Base-by-base conservation (phyloP, 345 rosid species). In the Gossypium thurberi region DNA sequence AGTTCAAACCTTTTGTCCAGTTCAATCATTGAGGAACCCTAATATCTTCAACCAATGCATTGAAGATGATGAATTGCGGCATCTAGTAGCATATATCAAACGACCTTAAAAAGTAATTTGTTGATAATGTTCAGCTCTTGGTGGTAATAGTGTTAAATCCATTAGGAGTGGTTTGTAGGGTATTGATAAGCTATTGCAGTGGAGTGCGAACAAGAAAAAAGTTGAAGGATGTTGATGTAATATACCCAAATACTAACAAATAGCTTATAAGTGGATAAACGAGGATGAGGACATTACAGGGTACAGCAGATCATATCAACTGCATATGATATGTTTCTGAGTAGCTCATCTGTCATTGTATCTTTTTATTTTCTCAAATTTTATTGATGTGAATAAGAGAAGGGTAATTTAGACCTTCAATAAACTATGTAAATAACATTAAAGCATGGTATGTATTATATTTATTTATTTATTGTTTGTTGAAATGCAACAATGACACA, bases 291-390 rank as follows among this genome's bases (percentile, higher is more conserved):
- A 1, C 42, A 2, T 14, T 21, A 23, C 28, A 65, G n/a, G 28
- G 20, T 14, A 12, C 4, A 11, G 4, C 69, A 21, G 40, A 66
- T 52, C 15, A 46, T 25, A 48, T 46, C 20, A 46, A 53, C 37
- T 47, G 56, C 71, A 25, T 47, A 67, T 67, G 71, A 67, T 23
- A 9, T 47, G 71, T 25, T 25, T 67, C 55, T 40, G n/a, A 14
- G 21, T 67, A 13, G 56, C 71, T 14, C 56, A n/a, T 23, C 9
- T 67, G 71, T 67, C 14, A 67, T 48, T 17, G 25, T 11, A 14
- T 48, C 3, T 55, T 55, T 10, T n/a, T 55, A 53, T 55, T 55
- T 53, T n/a, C 10, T 44, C 11, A 8, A 44, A 44, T 10, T 44
- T 44, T 44, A 8, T 44, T 44, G 2, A 44, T 44, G 42, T 33